Evolutionary conservation across 345 rosid genomes (phyloP), one percentile per base, ranked within the genome.

Genomic region (Corymbia maculata): DNA sequence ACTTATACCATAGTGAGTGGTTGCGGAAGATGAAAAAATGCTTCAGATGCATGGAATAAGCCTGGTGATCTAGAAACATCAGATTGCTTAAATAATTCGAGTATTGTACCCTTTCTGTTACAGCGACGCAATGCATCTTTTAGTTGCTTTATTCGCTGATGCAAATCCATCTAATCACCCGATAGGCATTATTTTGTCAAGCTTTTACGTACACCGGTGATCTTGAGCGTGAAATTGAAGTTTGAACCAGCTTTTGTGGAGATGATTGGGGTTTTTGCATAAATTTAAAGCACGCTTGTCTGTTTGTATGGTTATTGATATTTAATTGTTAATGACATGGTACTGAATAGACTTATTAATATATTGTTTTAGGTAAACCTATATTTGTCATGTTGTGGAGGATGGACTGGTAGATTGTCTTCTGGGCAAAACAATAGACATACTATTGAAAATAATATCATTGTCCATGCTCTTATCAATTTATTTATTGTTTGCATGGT

Each of bases 241-340:
- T 26, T 42, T 75, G 12, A 19, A 75, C 84, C 42, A 22, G 84
- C 26, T 75, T 75, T 75, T 42, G 28, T 9, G 84, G 13, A 80
- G 89, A 88, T 88, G 92, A 64, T 88, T 80, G 85, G 86, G 90
- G 49, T 42, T 91, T 70, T 84, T 87, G 86, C 87, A 87, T 87
- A 90, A 92, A 92, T 92, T 93, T 88, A 89, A 87, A 95, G 88
- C 88, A 91, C 92, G 90, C 53, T 92, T 91, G 91, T 93, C 92
- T 88, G 91, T 91, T 91, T 91, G 87, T 89, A 88, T 87, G 90
- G 88, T 42, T 86, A 53, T 5, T 88, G 52, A 52, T 51, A n/a
- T 88, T 82, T 44, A 51, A 64, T 26, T 82, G 64, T 32, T 28
- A 44, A 64, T 88, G 87, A 88, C 90, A 85, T 88, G 28, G 85